Base-by-base conservation (phyloP, 1,284 basidiomycete species). In the Cerioporus squamosus region DNA sequence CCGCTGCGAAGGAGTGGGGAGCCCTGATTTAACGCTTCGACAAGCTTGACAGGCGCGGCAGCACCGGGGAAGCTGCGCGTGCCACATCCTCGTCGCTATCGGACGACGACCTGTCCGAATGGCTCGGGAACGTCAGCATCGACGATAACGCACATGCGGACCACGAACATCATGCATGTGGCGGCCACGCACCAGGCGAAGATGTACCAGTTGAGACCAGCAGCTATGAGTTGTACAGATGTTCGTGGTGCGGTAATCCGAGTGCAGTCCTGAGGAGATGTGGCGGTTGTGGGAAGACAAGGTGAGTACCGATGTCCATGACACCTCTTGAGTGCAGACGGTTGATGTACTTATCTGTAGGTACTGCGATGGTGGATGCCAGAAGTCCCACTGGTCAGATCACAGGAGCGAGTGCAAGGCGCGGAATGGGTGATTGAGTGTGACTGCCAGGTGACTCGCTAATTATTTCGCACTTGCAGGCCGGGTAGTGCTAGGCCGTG, bases 221-320 rank as follows among this genome's bases (percentile, higher is more conserved):
- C 24, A 50, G 46, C 49, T 46, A 52, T 31, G 53, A 61, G 36
- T 42, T 55, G 23, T 84, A 82, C 69, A 67, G 74, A 24, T 86
- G 83, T 60, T 83, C 82, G 6, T 82, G 78, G 76, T 86, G 83
- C 55, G 74, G 79, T 5, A 84, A 84, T 55, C 81, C 81, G 10
- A 83, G 81, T 38, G 83, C 82, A 3, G 72, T 73, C 2, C 66
- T 85, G 44, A 23, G 52, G 18, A 77, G 75, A 71, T 61, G 51
- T 23, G 51, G 53, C 75, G 72, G 59, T 69, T 81, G 61, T 23
- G 56, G 56, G 29, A 78, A 76, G 38, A 70, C 68, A 9, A 79
- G 79, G 54, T 68, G 72, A 12, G 77, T 82, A 5, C 33, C 33
- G 12, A 4, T 17, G 33, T 17, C 14, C 1, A 36, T 14, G 33